These are phyloP conservation scores for Leishmania gerbilli DNA, from an alignment of 208 protist species.

Conservation along the genomic window DNA sequence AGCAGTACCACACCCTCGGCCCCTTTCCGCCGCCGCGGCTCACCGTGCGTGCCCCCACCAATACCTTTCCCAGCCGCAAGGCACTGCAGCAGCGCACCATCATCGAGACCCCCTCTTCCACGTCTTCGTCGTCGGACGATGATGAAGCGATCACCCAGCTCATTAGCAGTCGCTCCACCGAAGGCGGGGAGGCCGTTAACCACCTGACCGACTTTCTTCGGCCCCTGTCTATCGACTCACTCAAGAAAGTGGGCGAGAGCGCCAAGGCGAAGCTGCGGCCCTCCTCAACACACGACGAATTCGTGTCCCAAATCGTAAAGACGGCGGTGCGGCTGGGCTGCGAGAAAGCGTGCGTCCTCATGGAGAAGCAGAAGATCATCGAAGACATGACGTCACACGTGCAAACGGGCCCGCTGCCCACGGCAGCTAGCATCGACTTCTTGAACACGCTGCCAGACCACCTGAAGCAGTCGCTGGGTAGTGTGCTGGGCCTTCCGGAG, in stretches of 20 bases:
- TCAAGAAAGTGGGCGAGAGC: slow-evolving; percentile 90
- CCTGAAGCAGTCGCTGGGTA: slow-evolving; percentile 69
- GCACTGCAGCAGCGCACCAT: slow-evolving; percentile 80
- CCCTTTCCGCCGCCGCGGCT: slow-evolving; percentile 78
- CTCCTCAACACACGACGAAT: slow-evolving; percentile 76
- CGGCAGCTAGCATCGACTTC: slow-evolving; percentile 84
- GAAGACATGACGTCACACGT: slow-evolving; percentile 86
- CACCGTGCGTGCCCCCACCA: slow-evolving; percentile 64
- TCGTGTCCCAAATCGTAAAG: slow-evolving; percentile 85
- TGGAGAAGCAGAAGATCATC: slow-evolving; percentile 91
- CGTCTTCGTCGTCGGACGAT: slow-evolving; percentile 68
- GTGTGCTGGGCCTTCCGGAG: slow-evolving; percentile 75
- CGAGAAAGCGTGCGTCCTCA: slow-evolving; percentile 86
- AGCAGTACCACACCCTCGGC: slow-evolving; percentile 70
- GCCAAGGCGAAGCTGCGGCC: slow-evolving; percentile 88
- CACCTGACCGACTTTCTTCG: slow-evolving; percentile 86
- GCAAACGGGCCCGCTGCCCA: slow-evolving; percentile 74
- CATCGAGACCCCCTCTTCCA: slow-evolving; percentile 58
- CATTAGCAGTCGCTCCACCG: slow-evolving; percentile 43
- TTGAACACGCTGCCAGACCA: slow-evolving; percentile 83
- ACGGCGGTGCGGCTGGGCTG: slow-evolving; percentile 83
- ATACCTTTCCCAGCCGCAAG: slow-evolving; percentile 85
- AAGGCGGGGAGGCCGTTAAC: slow-evolving; percentile 60
- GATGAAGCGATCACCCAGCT: slow-evolving; percentile 47
- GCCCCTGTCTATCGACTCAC: slow-evolving; percentile 84